Conservation (phyloP, 2,329 filamentous ascomycete species). For the Colletotrichum echinochloae region DNA sequence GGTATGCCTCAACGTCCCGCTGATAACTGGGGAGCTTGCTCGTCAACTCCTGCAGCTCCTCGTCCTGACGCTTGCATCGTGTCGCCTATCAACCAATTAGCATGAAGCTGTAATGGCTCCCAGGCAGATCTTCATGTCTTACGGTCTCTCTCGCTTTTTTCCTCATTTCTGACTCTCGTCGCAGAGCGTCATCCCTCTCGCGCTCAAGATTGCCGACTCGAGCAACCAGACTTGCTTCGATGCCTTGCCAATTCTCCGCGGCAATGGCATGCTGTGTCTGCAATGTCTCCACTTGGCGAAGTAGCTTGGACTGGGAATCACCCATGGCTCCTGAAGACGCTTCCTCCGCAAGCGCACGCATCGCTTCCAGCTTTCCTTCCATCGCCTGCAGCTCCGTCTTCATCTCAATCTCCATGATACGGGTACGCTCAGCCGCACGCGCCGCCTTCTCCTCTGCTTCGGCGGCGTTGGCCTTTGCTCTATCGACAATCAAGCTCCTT, state of each 20-base stretch:
- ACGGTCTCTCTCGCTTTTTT: conserved; percentile 90
- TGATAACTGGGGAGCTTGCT: conserved; percentile 74
- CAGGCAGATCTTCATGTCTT: conserved; percentile 52
- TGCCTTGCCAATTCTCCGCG: conserved; percentile 97
- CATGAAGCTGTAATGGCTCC: not conserved
- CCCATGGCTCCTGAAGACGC: conserved; percentile 84
- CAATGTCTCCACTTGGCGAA: conserved; percentile 93
- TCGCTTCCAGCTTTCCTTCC: conserved; percentile 90
- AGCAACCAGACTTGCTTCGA: conserved; percentile 86
- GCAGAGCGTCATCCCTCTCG: conserved; percentile 87
- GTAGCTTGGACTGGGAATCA: conserved; percentile 87
- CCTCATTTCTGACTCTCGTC: conserved; percentile 86
- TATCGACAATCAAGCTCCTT: conserved; percentile 78
- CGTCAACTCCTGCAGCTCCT: conserved; percentile 81
- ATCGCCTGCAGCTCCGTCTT: conserved; percentile 81
- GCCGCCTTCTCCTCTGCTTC: conserved; percentile 80
- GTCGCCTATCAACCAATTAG: conserved; percentile 64
- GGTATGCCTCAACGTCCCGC: conserved; percentile 71
- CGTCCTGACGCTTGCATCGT: conserved; percentile 76
- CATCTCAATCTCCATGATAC: conserved; percentile 79
- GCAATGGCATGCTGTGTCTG: conserved; percentile 96
- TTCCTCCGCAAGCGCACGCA: conserved; percentile 89
- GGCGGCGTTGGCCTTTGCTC: conserved; percentile 72
- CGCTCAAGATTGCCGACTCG: conserved; percentile 84
- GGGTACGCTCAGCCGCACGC: conserved; percentile 77